phyloP scores from a whole-genome alignment of 352 stramenopile genomes.

The Globisporangium uncinulatum region DNA sequence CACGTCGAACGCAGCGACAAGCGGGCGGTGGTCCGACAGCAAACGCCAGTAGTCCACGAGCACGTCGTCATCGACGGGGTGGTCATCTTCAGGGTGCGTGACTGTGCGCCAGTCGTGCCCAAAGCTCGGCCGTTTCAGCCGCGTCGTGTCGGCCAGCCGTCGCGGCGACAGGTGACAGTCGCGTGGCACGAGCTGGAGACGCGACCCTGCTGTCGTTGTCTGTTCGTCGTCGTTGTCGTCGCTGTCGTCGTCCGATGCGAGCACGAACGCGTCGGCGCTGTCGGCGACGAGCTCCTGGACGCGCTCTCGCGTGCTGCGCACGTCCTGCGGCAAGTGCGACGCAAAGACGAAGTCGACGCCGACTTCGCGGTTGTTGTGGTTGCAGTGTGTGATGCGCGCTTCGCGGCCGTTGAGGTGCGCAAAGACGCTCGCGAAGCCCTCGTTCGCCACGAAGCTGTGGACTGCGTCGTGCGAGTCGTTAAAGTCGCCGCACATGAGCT shows the following conservation, averaged over 20 bases:
- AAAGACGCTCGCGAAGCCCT: slow-evolving; percentile 77
- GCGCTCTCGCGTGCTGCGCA: slow-evolving; percentile 7
- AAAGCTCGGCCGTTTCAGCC: slow-evolving; percentile 75
- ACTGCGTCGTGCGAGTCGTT: slow-evolving; percentile 85
- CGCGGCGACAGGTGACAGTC: slow-evolving; percentile 59
- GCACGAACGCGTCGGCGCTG: not conserved
- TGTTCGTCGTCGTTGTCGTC: not conserved
- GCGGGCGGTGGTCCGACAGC: slow-evolving; percentile 71
- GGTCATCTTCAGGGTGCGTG: slow-evolving; percentile 30
- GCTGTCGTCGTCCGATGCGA: not conserved
- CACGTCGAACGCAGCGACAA: slow-evolving; percentile 62
- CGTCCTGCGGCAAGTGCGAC: slow-evolving; percentile 28
- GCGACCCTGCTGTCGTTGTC: slow-evolving; percentile 3
- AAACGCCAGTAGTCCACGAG: slow-evolving; percentile 82
- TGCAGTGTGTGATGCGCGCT: slow-evolving; percentile 82
- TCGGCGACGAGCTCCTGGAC: slow-evolving; percentile 1
- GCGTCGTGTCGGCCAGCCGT: slow-evolving; percentile 49
- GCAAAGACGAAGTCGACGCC: slow-evolving; percentile 86
- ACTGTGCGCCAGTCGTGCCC: slow-evolving; percentile 61
- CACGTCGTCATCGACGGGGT: slow-evolving; percentile 43
- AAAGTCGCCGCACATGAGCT: slow-evolving; percentile 82
- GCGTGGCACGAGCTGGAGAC: slow-evolving; percentile 49
- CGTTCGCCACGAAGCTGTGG: slow-evolving; percentile 62
- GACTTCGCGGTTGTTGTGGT: slow-evolving; percentile 87
- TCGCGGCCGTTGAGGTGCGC: slow-evolving; percentile 67